phyloP scores from a whole-genome alignment of 2,329 filamentous ascomycete species.

The Fusarium domesticum region DNA sequence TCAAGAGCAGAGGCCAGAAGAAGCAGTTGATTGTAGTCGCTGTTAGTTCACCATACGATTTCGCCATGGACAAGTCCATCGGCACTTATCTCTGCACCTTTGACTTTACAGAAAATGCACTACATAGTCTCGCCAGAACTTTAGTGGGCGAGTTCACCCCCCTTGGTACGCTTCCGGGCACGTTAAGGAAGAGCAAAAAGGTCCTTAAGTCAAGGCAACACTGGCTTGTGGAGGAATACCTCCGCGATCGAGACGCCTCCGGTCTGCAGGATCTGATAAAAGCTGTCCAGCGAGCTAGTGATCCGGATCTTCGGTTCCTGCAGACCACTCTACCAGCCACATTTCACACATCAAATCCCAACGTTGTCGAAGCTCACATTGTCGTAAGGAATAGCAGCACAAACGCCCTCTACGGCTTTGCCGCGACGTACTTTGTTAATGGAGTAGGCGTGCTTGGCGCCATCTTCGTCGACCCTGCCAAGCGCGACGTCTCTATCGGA shows the following conservation, averaged over 20 bases:
- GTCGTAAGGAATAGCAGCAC: slow-evolving; percentile 94
- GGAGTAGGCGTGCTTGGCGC: slow-evolving; percentile 73
- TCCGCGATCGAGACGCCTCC: slow-evolving; percentile 70
- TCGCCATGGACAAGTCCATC: slow-evolving; percentile 86
- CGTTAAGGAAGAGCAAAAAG: slow-evolving; percentile 82
- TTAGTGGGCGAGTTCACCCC: slow-evolving; percentile 72
- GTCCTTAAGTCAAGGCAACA: slow-evolving; percentile 85
- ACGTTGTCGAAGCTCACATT: slow-evolving; percentile 79
- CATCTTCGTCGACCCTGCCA: slow-evolving; percentile 83
- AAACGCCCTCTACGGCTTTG: slow-evolving; percentile 86
- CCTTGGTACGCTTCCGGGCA: slow-evolving; percentile 62
- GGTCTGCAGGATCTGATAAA: slow-evolving; percentile 74
- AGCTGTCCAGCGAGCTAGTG: slow-evolving; percentile 63
- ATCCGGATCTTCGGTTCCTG: slow-evolving; percentile 67
- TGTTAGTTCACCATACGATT: slow-evolving; percentile 94
- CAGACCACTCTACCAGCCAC: slow-evolving; percentile 67
- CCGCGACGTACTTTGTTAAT: slow-evolving; percentile 78
- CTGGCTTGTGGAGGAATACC: slow-evolving; percentile 90
- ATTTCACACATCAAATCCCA: slow-evolving; percentile 69
- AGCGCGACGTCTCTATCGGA: slow-evolving; percentile 86
- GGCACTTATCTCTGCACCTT: slow-evolving; percentile 94
- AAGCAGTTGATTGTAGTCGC: slow-evolving; percentile 89
- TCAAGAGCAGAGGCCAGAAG: slow-evolving; percentile 72
- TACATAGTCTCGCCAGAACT: slow-evolving; percentile 78
- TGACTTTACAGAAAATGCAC: slow-evolving; percentile 90